A percentile compares a stretch with the other conserved stretches of the same genome.
phyloP scores from a whole-genome alignment of 2,329 filamentous ascomycete species.

The Dryadomyces quercus-mongolicae region DNA sequence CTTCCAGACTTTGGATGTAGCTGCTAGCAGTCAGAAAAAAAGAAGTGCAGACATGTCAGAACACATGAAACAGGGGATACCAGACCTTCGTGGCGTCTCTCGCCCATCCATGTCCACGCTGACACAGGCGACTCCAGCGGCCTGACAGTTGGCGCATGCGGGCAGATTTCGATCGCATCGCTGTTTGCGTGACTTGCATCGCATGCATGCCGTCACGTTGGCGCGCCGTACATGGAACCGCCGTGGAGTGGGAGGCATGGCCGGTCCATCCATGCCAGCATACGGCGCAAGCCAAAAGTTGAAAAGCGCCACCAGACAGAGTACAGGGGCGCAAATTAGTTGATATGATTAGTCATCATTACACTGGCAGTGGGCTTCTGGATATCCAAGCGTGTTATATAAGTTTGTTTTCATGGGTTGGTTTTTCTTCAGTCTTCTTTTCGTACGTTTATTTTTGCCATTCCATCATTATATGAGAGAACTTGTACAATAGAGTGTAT shows the following conservation, averaged over 20 bases:
- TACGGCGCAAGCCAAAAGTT: too few species aligned
- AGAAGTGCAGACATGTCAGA: too few species aligned
- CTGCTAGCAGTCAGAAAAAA: neutral
- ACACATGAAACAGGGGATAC: neutral
- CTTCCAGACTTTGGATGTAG: neutral
- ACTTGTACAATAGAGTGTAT: too few species aligned
- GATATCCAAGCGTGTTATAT: too few species aligned
- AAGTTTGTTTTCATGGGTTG: too few species aligned
- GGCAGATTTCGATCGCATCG: constrained; percentile 1
- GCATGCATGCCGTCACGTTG: constrained; percentile 2
- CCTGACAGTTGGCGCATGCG: neutral
- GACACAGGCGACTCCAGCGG: neutral
- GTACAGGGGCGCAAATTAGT: too few species aligned
- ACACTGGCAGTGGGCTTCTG: too few species aligned
- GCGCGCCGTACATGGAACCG: neutral
- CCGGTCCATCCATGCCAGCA: neutral
- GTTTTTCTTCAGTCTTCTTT: too few species aligned
- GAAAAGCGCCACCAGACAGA: too few species aligned
- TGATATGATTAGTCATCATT: too few species aligned
- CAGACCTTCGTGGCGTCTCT: neutral
- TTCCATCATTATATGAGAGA: too few species aligned
- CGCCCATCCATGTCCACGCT: neutral
- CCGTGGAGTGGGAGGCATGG: neutral
- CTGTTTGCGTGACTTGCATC: neutral
- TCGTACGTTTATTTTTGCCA: too few species aligned